phyloP scores from a whole-genome alignment of 805 yeast genomes.

The Limtongia smithiae region DNA sequence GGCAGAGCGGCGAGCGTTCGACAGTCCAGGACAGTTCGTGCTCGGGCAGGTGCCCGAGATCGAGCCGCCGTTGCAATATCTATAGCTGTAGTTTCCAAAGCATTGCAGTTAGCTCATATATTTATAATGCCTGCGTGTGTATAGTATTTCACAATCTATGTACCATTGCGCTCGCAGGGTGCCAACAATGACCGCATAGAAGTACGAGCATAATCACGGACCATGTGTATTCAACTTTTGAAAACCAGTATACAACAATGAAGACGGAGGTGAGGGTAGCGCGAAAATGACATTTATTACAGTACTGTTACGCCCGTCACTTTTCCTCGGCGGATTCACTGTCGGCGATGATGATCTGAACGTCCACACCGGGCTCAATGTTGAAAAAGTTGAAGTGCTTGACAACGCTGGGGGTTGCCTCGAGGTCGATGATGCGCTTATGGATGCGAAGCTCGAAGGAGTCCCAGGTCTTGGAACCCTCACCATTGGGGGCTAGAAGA shows the following conservation, averaged over 20 bases:
- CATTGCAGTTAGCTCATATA: background rate
- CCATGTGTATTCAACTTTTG: too few species aligned
- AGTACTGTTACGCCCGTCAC: too few species aligned
- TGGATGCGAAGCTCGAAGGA: constrained; percentile 99
- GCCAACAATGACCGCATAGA: too few species aligned
- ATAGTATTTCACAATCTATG: too few species aligned
- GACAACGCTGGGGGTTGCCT: constrained; percentile 90
- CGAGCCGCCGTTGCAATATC: constrained; percentile 60
- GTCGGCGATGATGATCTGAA: constrained; percentile 38
- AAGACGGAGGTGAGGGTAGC: too few species aligned
- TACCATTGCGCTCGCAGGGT: too few species aligned
- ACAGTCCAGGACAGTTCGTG: constrained; percentile 43
- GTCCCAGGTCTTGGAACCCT: constrained; percentile 99
- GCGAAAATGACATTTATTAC: too few species aligned
- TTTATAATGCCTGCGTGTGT: background rate
- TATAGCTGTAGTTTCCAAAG: constrained; percentile 30
- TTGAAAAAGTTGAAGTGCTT: constrained; percentile 96
- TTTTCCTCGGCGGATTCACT: constrained; percentile 10
- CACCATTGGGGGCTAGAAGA: constrained; percentile 87
- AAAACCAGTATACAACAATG: too few species aligned
- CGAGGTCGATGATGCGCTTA: constrained; percentile 98
- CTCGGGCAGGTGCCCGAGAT: constrained; percentile 67
- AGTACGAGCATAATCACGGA: too few species aligned
- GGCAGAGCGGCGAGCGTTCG: constrained; percentile 21
- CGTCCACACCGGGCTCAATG: constrained; percentile 99